A percentile compares a stretch with the other conserved stretches of the same genome.
These are phyloP conservation scores for Trichoderma atrobrunneum DNA, from an alignment of 2,329 filamentous ascomycete species.

Conservation along the genomic window DNA sequence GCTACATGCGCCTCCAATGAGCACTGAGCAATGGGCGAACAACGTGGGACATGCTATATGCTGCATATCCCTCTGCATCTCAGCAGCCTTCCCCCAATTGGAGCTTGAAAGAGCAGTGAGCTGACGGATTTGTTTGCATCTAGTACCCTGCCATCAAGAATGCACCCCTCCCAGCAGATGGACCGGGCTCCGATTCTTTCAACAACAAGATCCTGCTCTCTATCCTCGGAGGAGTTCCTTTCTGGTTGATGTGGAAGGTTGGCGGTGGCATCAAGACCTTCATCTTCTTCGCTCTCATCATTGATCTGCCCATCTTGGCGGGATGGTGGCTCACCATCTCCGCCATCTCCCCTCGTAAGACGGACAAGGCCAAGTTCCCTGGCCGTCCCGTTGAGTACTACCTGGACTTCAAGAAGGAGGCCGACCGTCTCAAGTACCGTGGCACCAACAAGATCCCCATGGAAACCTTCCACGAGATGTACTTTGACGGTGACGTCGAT, in stretches of 20 bases:
- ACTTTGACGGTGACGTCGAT: conserved; percentile 91
- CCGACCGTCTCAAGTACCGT: conserved; percentile 63
- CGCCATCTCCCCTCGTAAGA: conserved; percentile 79
- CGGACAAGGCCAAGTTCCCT: conserved; percentile 84
- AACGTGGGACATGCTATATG: background rate
- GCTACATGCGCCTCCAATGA: background rate
- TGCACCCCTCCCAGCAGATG: conserved; percentile 88
- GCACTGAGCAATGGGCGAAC: background rate
- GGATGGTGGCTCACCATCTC: conserved; percentile 82
- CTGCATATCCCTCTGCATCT: background rate
- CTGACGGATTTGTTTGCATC: background rate
- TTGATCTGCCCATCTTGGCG: conserved; percentile 74
- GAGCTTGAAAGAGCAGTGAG: background rate
- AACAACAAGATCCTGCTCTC: conserved; percentile 75
- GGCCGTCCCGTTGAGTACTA: conserved; percentile 89
- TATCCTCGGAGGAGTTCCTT: conserved; percentile 68
- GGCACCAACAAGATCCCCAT: conserved; percentile 80
- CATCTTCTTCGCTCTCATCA: conserved; percentile 81
- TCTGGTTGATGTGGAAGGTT: conserved; percentile 79
- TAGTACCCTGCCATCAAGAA: conserved; percentile 75
- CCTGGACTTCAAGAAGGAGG: conserved; percentile 72
- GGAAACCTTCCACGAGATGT: conserved; percentile 96
- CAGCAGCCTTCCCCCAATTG: background rate
- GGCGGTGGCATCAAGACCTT: conserved; percentile 84
- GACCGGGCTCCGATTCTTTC: conserved; percentile 79